A percentile compares a stretch with the other conserved stretches of the same genome.
Conservation (phyloP, 768 basidiomycete species). For the Leccinum aurantiacum region DNA sequence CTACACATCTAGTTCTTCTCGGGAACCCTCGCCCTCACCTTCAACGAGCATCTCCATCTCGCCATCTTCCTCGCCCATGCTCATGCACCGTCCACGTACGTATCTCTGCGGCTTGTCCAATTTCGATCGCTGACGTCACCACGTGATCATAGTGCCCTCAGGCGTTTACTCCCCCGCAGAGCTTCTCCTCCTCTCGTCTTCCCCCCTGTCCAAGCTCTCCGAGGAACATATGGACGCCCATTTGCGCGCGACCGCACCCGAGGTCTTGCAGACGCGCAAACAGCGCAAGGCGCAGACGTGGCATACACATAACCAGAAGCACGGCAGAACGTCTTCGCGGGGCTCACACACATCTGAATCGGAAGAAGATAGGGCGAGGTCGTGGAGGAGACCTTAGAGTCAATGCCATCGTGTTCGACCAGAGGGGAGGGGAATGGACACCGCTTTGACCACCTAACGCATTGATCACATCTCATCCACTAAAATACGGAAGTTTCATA, state of each 20-base stretch:
- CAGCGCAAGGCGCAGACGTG: slow-evolving; percentile 29
- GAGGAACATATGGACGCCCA: not conserved
- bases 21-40: slow-evolving; percentile 14
- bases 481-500: not conserved
- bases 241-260: slow-evolving; percentile 24
- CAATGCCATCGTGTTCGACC: not conserved
- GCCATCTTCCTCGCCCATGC: not conserved
- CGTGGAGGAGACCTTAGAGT: slow-evolving; percentile 18
- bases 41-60: slow-evolving; percentile 10
- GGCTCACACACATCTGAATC: slow-evolving; percentile 13
- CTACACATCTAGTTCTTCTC: slow-evolving; percentile 16
- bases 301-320: slow-evolving; percentile 12
- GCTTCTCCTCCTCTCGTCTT: slow-evolving; percentile 23
- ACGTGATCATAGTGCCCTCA: not conserved
- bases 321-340: slow-evolving; percentile 1
- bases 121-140: not conserved
- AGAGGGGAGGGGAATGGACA: not conserved
- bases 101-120: not conserved
- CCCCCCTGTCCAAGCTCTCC: slow-evolving; percentile 21
- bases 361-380: slow-evolving; percentile 17
- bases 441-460: not conserved
- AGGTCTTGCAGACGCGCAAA: slow-evolving; percentile 27
- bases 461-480: not conserved
- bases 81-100: slow-evolving; percentile 1
- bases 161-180: slow-evolving; percentile 29